Percentiles rank a stretch among this genome's conserved stretches.
These are phyloP conservation scores for Fusarium pseudonygamai DNA, from an alignment of 2,329 filamentous ascomycete species.

Conservation along the genomic window DNA sequence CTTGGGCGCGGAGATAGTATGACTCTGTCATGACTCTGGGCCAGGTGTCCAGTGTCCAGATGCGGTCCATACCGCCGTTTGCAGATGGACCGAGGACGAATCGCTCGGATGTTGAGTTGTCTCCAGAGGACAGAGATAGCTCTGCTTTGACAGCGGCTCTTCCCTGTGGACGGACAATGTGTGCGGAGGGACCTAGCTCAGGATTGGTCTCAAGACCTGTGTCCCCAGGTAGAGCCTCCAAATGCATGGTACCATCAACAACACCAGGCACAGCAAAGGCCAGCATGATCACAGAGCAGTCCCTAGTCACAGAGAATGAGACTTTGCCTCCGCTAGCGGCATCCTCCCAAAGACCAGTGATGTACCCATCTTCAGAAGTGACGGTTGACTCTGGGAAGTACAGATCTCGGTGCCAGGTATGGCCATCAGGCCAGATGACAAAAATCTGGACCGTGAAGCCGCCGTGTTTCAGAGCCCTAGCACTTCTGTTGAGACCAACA, in stretches of 20 bases:
- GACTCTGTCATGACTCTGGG: accelerated
- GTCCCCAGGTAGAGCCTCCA: neutral
- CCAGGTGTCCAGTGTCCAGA: neutral
- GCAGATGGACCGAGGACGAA: neutral
- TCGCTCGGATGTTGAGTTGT: accelerated
- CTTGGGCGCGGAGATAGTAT: neutral
- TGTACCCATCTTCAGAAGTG: accelerated
- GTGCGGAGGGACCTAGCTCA: neutral
- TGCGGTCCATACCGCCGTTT: neutral
- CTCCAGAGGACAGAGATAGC: accelerated
- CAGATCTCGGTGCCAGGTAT: neutral
- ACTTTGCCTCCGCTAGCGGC: accelerated
- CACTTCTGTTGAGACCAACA: neutral
- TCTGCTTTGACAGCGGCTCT: accelerated
- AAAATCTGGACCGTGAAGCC: neutral
- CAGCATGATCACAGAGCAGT: accelerated
- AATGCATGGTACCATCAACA: neutral
- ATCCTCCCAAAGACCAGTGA: neutral
- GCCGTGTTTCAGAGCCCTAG: neutral
- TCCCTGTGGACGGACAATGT: neutral
- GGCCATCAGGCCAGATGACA: neutral
- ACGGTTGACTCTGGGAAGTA: neutral
- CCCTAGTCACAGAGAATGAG: neutral
- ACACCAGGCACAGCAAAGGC: neutral
- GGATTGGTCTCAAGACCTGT: neutral